These are phyloP conservation scores for Lasiodiplodia sp. DNA, from an alignment of 2,329 filamentous ascomycete genomes.

Conservation along the genomic window DNA sequence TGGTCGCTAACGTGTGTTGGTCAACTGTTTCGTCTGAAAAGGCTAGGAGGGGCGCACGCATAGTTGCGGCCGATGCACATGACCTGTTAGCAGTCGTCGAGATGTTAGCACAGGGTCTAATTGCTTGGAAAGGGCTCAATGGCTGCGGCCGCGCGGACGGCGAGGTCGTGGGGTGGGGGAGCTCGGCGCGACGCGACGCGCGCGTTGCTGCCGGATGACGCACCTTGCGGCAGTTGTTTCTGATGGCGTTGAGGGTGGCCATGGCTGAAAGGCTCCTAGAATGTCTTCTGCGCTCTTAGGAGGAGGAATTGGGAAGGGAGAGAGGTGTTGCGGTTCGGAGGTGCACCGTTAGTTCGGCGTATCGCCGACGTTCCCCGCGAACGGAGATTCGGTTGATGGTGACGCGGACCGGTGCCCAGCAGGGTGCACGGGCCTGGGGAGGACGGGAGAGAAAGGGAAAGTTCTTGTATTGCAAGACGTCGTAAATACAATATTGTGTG, in stretches of 20 bases:
- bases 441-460: not conserved
- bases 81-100: conserved; percentile 59
- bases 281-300: not conserved
- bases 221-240: conserved; percentile 58
- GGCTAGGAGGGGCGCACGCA: conserved; percentile 66
- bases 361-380: conserved; percentile 5
- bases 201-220: conserved; percentile 20
- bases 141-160: not conserved
- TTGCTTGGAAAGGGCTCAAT: not conserved
- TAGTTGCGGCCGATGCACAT: conserved; percentile 97
- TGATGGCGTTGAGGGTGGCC: conserved; percentile 48
- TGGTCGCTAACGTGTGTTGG: conserved; percentile 71
- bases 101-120: not conserved
- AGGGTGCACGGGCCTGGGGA: not conserved
- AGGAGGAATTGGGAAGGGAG: not conserved
- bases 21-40: not conserved
- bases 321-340: not conserved
- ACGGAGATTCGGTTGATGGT: conserved; percentile 12
- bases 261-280: conserved; percentile 29
- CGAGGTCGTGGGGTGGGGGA: not conserved
- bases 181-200: not conserved
- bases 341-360: not conserved
- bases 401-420: not conserved
- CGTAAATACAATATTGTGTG: not conserved
- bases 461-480: not conserved